Base-by-base conservation (phyloP, 345 rosid species). In the Brassica juncea region DNA sequence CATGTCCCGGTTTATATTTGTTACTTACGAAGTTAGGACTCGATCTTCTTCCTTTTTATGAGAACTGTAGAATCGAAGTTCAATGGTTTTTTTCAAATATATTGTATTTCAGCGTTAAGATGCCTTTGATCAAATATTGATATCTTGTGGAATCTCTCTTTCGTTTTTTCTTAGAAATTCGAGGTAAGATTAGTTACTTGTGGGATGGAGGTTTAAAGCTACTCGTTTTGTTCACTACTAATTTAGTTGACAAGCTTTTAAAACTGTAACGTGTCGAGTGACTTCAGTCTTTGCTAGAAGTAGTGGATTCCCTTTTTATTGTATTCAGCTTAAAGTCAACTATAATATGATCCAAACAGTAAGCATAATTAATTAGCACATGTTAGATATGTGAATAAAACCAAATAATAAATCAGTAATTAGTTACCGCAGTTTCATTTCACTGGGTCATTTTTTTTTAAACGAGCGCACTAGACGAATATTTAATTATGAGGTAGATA, bases 121-220 rank as follows among this genome's bases (percentile, higher is more conserved):
- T 71, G 47, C 58, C 63, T 35, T 25, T 72, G 58, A 72, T 78
- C 61, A 39, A 58, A 42, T 4, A 59, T 4, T 72, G 64, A 66
- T 58, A 25, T 32, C 14, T 44, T 12, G 5, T 68, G 59, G 78
- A 79, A 68, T 79, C 78, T 67, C 47, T 79, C 73, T 60, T 37
- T 15, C 9, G 10, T 49, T 2, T 16, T 11, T 77, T 16, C 11
- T 1, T 6, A 8, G 58, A 39, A 66, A 34, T 67, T 60, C 32
- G 25, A 30, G 16, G 57, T 44, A 44, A 4, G 70, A 58, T 66
- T 72, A 72, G 34, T 72, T 44, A 79, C 47, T 14, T 73, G 82
- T 79, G 73, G 73, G 77, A 59, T 59, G 82, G 73, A 79, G 78
- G 62, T 60, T 74, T 74, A 74, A 80, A 80, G 82, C 64, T 52